Percentiles rank a stretch among this genome's conserved stretches.
Evolutionary conservation across 176 grass and related monocot species (phyloP).

Genomic region (Carex myosuroides): DNA sequence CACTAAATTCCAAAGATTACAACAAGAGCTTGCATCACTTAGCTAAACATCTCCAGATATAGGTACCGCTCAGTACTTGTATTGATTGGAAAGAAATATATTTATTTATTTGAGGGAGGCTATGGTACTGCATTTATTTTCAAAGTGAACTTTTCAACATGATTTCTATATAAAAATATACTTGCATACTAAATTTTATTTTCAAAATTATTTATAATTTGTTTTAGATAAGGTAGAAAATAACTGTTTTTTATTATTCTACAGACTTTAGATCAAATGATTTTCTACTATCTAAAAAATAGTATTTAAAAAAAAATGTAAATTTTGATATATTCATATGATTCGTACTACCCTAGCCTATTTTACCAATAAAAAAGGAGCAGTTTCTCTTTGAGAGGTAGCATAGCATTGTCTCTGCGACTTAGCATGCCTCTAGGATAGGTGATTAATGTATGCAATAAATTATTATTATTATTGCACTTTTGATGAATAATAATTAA

Average conservation of each 20-base stretch:
- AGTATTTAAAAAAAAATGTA: too few relatives aligned
- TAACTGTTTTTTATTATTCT: too few relatives aligned
- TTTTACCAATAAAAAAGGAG: background rate
- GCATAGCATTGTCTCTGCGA: background rate
- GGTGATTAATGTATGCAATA: background rate
- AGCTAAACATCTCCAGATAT: background rate
- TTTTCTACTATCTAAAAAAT: too few relatives aligned
- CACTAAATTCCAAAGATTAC: background rate
- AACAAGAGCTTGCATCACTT: background rate
- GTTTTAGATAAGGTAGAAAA: too few relatives aligned
- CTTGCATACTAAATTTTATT: too few relatives aligned
- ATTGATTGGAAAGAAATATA: background rate
- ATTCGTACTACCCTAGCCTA: background rate
- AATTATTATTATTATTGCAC: background rate
- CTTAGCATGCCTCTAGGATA: background rate
- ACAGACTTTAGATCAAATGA: too few relatives aligned
- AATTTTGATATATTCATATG: too few relatives aligned
- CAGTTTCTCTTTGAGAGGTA: background rate
- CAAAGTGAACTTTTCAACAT: too few relatives aligned
- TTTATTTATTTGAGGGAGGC: background rate
- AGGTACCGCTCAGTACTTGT: background rate
- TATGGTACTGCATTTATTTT: too few relatives aligned
- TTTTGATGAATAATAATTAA: background rate
- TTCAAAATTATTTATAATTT: too few relatives aligned
- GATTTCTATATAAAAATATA: too few relatives aligned